Evolutionary conservation across 345 rosid species (phyloP), one percentile per base, ranked within the genome.

Genomic region (Ailanthus altissimus): DNA sequence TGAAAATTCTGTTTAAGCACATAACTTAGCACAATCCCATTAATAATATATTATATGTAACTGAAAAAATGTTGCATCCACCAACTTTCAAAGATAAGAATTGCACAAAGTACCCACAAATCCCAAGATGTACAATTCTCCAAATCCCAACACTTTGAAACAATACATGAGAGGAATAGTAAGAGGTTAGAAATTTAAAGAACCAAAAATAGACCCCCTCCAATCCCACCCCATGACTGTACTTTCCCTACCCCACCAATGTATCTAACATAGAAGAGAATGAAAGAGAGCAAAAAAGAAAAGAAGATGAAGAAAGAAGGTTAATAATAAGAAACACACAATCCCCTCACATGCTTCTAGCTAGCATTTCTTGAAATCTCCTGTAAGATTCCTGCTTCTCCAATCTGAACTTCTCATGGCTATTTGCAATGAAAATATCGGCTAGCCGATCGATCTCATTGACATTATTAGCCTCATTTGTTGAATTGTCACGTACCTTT

Each of bases 321-420:
- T 51, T 46, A 50, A 65, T 49, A 47, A 36, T 53, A 43, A 54
- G 32, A 23, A n/a, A 47, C 36, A n/a, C 16, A 18, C 46, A 38
- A 16, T 2, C 32, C n/a, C 42, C 32, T 88, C 88, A 90, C 73
- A 86, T 69, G 85, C 93, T 87, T 87, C 90, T 89, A 4, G 90
- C 90, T 70, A 93, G 82, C 95, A 84, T 91, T 46, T 91, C 95
- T 50, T 93, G 94, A 69, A 86, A 96, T 85, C 93, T 93, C 88
- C 99, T 92, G 72, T 90, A 86, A 1, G 99, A 96, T 82, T 96
- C 99, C 75, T 90, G 93, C 86, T 96, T 96, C 97, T 93, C 99
- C 87, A 93, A 76, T 75, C 76, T 81, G 83, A 93, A 93, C 86
- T 92, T 93, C 83, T 96, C 97, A 81, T 89, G 98, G 81, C 95